Percentiles rank a stretch among this genome's conserved stretches.
Evolutionary conservation across 202 grass and related monocot species (phyloP).

Genomic region (Schoenoplectus tabernaemontani): DNA sequence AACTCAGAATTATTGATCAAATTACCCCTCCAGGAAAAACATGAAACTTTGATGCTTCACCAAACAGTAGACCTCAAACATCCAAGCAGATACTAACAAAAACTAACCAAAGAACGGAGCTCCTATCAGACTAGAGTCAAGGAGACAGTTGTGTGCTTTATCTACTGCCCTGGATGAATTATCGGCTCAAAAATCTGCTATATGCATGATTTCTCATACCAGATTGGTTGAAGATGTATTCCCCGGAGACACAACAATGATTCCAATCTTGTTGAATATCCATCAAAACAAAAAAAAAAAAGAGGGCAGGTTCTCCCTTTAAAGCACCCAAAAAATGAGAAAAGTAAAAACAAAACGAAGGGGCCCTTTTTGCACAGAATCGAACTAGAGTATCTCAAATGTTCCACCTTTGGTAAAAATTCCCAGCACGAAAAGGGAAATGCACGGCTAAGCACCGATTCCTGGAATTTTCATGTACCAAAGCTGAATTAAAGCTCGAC

Average conservation of each 20-base stretch:
- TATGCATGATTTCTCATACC: not conserved
- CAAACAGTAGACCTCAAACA: not conserved
- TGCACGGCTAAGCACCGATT: slow-evolving; percentile 8
- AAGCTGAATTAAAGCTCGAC: not conserved
- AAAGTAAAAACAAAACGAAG: not conserved
- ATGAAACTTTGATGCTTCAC: not conserved
- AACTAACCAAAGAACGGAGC: not conserved
- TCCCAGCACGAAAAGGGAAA: not conserved
- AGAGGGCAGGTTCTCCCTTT: not conserved
- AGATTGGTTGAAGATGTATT: slow-evolving; percentile 4
- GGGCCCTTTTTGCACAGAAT: not conserved
- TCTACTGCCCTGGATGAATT: not conserved
- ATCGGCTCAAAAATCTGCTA: not conserved
- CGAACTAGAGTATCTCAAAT: slow-evolving; percentile 5
- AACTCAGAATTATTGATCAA: slow-evolving; percentile 1
- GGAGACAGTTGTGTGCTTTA: not conserved
- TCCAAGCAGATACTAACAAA: slow-evolving; percentile 2
- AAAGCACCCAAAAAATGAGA: not conserved
- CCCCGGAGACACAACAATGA: not conserved
- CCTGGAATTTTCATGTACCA: not conserved
- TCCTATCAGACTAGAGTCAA: not conserved
- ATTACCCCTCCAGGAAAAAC: not conserved
- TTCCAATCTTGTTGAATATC: not conserved
- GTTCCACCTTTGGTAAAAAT: slow-evolving; percentile 11
- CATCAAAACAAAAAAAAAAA: not conserved